These are phyloP conservation scores for Chamaecrista fasciculata DNA, from an alignment of 306 rosid species.

Conservation along the genomic window DNA sequence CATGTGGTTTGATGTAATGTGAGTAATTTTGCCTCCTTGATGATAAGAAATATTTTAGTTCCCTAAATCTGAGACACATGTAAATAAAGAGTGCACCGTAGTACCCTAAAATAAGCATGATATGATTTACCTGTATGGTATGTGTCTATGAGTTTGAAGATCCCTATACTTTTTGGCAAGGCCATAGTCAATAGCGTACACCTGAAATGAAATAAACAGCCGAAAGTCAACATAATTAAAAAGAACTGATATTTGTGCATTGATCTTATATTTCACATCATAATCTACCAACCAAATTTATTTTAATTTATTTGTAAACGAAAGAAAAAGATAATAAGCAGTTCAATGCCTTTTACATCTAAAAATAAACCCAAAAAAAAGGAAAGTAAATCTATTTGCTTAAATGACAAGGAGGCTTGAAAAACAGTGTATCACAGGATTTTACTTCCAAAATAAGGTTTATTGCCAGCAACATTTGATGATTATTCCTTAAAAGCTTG, in stretches of 20 bases:
- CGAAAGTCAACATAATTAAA: slow-evolving; percentile 22
- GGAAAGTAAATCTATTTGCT: background rate
- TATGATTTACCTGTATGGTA: slow-evolving; percentile 79
- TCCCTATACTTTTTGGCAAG: slow-evolving; percentile 97
- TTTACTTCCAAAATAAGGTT: background rate
- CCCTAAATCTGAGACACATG: background rate
- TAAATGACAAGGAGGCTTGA: background rate
- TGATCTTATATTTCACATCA: slow-evolving; percentile 11
- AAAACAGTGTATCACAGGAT: background rate
- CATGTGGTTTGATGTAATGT: background rate
- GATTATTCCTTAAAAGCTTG: background rate
- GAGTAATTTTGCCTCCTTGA: background rate
- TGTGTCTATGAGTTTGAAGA: slow-evolving; percentile 96
- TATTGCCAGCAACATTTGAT: background rate
- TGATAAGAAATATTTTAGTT: background rate
- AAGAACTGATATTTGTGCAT: slow-evolving; percentile 4
- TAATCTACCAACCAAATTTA: background rate
- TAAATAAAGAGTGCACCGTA: background rate
- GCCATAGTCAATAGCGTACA: slow-evolving; percentile 88
- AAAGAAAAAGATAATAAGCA: no score
- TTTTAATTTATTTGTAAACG: no score
- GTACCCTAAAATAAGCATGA: slow-evolving; percentile 16
- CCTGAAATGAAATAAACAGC: slow-evolving; percentile 50
- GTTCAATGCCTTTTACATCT: no score
- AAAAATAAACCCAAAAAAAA: no score